These are phyloP conservation scores for Penicillium sp. DNA, from an alignment of 2,329 filamentous ascomycete genomes.

Conservation along the genomic window DNA sequence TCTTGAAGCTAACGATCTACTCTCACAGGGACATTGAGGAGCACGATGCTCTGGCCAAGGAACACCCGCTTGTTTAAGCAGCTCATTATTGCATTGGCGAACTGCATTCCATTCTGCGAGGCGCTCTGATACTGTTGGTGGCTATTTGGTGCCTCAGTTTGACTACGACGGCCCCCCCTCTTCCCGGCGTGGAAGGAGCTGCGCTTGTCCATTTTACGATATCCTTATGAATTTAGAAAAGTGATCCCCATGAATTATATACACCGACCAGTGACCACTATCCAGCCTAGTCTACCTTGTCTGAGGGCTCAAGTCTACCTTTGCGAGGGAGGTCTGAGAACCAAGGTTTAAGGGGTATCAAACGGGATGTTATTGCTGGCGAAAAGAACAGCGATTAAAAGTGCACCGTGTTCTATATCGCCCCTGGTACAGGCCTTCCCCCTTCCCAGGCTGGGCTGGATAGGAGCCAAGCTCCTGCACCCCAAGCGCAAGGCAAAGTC, in stretches of 20 bases:
- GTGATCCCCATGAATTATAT: conserved; percentile 1
- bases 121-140: conserved; percentile 18
- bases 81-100: conserved; percentile 18
- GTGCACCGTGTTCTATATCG: conserved; percentile 16
- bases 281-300: not conserved
- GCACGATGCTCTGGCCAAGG: conserved; percentile 72
- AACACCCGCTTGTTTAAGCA: conserved; percentile 39
- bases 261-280: not conserved
- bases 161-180: conserved; percentile 1
- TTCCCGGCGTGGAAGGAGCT: conserved; percentile 14
- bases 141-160: conserved; percentile 11
- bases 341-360: conserved; percentile 23
- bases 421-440: not conserved
- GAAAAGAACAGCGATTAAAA: conserved; percentile 14
- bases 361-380: conserved; percentile 20
- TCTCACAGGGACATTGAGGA: conserved; percentile 80
- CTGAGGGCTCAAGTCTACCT: not conserved
- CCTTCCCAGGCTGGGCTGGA: not conserved
- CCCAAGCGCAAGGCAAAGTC: not conserved
- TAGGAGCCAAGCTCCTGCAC: not conserved
- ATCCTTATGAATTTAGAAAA: conserved; percentile 29
- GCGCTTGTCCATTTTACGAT: conserved; percentile 26
- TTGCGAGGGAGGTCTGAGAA: not conserved
- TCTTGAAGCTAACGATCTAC: not conserved
- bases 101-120: conserved; percentile 20